These are phyloP conservation scores for Physcomitrium patens DNA, from an alignment of 225 moss, liverwort and hornwort species.

Conservation along the genomic window DNA sequence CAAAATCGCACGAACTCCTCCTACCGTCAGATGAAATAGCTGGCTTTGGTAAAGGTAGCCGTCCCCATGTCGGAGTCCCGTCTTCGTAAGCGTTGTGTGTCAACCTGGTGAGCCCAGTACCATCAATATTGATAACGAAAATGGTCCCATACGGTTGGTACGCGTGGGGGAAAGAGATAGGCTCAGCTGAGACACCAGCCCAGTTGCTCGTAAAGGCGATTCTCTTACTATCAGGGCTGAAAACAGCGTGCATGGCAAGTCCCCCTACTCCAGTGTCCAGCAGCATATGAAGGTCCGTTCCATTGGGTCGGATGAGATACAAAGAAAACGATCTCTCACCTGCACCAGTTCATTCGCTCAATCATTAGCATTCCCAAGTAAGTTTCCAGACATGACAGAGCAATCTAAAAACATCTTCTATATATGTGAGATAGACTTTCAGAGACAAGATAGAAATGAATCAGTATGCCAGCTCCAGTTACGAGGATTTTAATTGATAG, in stretches of 20 bases:
- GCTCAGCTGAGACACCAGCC: conserved; percentile 76
- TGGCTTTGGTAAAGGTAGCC: conserved; percentile 6
- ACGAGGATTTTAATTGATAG: too few relatives aligned
- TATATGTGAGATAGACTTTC: too few relatives aligned
- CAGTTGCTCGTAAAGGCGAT: conserved; percentile 70
- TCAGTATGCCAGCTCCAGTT: neutral
- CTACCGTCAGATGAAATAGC: conserved; percentile 39
- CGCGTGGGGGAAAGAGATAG: conserved; percentile 52
- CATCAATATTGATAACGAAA: conserved; percentile 67
- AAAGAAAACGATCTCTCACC: conserved; percentile 36
- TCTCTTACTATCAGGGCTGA: conserved; percentile 71
- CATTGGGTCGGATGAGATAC: conserved; percentile 72
- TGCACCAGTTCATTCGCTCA: conserved; percentile 18
- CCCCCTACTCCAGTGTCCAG: conserved; percentile 49
- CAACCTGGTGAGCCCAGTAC: conserved; percentile 62
- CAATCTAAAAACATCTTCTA: neutral
- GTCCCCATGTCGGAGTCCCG: conserved; percentile 78
- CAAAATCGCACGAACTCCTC: conserved; percentile 37
- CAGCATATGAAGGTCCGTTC: conserved; percentile 69
- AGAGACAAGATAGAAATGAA: neutral
- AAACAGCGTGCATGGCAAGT: conserved; percentile 55
- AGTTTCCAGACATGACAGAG: neutral
- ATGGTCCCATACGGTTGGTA: conserved; percentile 70
- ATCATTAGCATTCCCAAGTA: neutral
- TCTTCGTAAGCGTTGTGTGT: conserved; percentile 72